A percentile compares a stretch with the other conserved stretches of the same genome.
phyloP scores from a whole-genome alignment of 73 alveolate genomes.

The Blepharisma japonicum region DNA sequence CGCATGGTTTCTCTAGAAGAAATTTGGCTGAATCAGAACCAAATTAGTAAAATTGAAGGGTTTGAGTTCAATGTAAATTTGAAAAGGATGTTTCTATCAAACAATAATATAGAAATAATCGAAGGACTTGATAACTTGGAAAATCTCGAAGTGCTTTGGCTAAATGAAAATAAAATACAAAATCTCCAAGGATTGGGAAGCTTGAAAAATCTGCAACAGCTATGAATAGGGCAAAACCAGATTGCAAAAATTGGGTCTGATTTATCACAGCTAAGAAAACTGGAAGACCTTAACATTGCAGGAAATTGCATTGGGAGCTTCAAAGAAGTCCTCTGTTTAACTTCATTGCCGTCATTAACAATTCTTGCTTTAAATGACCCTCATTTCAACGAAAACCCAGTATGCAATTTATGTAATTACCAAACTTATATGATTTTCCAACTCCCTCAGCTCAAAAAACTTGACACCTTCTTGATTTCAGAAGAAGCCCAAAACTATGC shows the following conservation, averaged over 20 bases:
- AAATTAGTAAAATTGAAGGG: constrained; percentile 44
- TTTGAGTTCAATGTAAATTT: constrained; percentile 33
- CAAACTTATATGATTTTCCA: constrained; percentile 74
- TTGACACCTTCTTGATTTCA: constrained; percentile 72
- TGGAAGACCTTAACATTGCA: constrained; percentile 56
- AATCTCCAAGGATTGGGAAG: constrained; percentile 19
- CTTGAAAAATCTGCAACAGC: constrained; percentile 38
- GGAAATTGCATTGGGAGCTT: constrained; percentile 64
- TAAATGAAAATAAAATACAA: constrained; percentile 50
- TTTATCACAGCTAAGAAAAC: constrained; percentile 45
- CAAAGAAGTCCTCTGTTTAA: constrained; percentile 61
- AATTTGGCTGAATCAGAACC: constrained; percentile 57
- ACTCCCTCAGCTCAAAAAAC: constrained; percentile 18
- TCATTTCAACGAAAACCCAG: constrained; percentile 77
- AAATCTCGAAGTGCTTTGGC: constrained; percentile 63
- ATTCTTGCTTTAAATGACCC: constrained; percentile 66
- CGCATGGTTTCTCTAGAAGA: constrained; percentile 50
- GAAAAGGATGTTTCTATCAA: constrained; percentile 37
- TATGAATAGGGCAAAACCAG: constrained; percentile 61
- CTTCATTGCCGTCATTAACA: constrained; percentile 58
- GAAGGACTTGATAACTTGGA: constrained; percentile 73
- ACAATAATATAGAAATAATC: constrained; percentile 63
- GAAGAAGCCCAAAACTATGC: constrained; percentile 73
- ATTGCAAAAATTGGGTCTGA: constrained; percentile 53
- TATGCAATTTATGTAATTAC: constrained; percentile 77